These are phyloP conservation scores for Claviceps sp. DNA, from an alignment of 2,329 filamentous ascomycete species.

Conservation along the genomic window DNA sequence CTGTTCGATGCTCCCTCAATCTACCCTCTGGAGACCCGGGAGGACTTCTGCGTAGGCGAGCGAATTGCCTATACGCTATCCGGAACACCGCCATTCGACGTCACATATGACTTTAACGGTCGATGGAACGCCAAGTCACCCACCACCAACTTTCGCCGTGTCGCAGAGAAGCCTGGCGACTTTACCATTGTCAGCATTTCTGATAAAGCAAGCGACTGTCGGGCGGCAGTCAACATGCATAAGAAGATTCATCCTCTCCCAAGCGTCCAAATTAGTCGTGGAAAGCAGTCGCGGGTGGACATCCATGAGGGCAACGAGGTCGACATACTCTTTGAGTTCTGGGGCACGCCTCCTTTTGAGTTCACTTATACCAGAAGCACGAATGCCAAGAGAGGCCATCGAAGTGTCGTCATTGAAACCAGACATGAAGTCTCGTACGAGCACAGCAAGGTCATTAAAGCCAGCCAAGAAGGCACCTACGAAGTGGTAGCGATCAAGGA, in stretches of 20 bases:
- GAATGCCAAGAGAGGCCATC: conserved; percentile 68
- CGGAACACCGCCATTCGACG: conserved; percentile 81
- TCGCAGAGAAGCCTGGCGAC: conserved; percentile 79
- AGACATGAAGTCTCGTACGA: conserved; percentile 76
- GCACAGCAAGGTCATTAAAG: conserved; percentile 66
- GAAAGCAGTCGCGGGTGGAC: conserved; percentile 67
- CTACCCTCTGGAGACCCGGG: conserved; percentile 68
- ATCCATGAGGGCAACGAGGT: conserved; percentile 95
- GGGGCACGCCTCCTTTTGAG: conserved; percentile 89
- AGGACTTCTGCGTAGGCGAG: conserved; percentile 91
- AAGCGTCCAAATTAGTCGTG: conserved; percentile 78
- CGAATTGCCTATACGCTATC: conserved; percentile 84
- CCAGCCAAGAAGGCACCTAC: conserved; percentile 90
- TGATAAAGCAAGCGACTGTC: conserved; percentile 81
- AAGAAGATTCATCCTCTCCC: conserved; percentile 88
- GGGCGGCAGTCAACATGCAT: conserved; percentile 60
- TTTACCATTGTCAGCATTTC: conserved; percentile 80
- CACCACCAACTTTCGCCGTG: conserved; percentile 77
- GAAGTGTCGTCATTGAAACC: conserved; percentile 74
- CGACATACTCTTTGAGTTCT: conserved; percentile 89
- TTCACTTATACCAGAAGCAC: conserved; percentile 92
- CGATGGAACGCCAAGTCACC: conserved; percentile 66
- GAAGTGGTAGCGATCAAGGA: conserved; percentile 96
- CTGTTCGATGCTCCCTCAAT: conserved; percentile 90
- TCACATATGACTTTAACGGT: conserved; percentile 81